Evolutionary conservation across 2,329 filamentous ascomycete genomes (phyloP).

Genomic region (Penicillium sclerotigenum): DNA sequence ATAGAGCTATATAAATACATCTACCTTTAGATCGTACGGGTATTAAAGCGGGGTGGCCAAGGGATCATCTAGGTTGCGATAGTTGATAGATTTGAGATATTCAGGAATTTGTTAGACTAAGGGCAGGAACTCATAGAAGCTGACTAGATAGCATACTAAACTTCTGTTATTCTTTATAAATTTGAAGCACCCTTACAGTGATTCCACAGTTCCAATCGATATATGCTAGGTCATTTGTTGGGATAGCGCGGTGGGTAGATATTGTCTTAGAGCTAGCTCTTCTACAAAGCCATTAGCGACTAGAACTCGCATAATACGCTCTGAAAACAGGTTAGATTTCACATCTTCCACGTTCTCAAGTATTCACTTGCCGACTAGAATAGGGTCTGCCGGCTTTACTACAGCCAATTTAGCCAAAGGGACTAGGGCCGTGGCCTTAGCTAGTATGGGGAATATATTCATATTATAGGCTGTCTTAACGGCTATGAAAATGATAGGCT

Average conservation of each 20-base stretch:
- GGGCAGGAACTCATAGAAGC: conserved; percentile 23
- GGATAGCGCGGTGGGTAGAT: conserved; percentile 16
- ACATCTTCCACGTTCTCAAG: rapidly evolving
- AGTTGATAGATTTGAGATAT: conserved; percentile 13
- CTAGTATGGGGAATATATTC: conserved; percentile 18
- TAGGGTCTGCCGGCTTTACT: conserved; percentile 21
- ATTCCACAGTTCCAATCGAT: conserved; percentile 16
- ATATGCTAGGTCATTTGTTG: conserved; percentile 18
- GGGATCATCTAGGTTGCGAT: conserved; percentile 17
- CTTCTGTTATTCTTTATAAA: neutral
- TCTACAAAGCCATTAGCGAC: conserved; percentile 16
- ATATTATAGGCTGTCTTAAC: conserved; percentile 21
- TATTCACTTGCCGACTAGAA: conserved; percentile 20
- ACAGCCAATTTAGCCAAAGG: conserved; percentile 16
- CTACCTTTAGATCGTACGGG: conserved; percentile 3
- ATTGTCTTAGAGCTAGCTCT: conserved; percentile 13
- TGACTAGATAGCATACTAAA: neutral
- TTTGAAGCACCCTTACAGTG: conserved; percentile 14
- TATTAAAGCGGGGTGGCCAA: conserved; percentile 14
- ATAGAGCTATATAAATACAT: conserved; percentile 14
- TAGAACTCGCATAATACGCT: conserved; percentile 24
- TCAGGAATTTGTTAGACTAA: conserved; percentile 17
- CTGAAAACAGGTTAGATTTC: neutral
- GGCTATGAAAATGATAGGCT: conserved; percentile 22
- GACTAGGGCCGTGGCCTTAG: conserved; percentile 13